phyloP scores from a whole-genome alignment of 192 early-diverging fungal species.

The Gorgonomyces haynaldii region DNA sequence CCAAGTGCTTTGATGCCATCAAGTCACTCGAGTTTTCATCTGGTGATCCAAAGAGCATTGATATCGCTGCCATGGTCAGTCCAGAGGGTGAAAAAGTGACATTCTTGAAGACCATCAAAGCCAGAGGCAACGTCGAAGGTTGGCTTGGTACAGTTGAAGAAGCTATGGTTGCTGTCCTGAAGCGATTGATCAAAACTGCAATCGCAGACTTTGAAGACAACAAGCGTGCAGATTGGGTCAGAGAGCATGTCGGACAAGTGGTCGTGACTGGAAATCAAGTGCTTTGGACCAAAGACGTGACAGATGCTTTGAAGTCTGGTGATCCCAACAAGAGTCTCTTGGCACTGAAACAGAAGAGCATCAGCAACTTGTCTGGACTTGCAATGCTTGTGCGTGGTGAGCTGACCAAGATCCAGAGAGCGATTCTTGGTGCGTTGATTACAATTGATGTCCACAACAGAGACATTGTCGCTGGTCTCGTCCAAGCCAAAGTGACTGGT shows the following conservation, averaged over 20 bases:
- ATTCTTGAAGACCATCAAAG: constrained; percentile 49
- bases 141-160: constrained; percentile 55
- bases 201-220: constrained; percentile 38
- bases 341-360: constrained; percentile 28
- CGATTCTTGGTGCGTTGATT: constrained; percentile 45
- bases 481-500: constrained; percentile 26
- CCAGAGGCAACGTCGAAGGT: constrained; percentile 52
- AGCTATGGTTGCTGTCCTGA: constrained; percentile 40
- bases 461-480: constrained; percentile 39
- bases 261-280: constrained; percentile 47
- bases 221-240: constrained; percentile 43
- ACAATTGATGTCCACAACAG: constrained; percentile 54
- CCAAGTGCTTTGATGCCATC: constrained; percentile 55
- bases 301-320: constrained; percentile 30
- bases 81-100: constrained; percentile 46
- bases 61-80: constrained; percentile 43
- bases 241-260: constrained; percentile 45
- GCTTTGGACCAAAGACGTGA: constrained; percentile 40
- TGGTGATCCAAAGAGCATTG: constrained; percentile 43
- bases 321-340: constrained; percentile 28
- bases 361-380: constrained; percentile 31
- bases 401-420: constrained; percentile 42
- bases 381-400: constrained; percentile 52
- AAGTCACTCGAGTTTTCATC: constrained; percentile 44
- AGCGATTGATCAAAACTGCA: constrained; percentile 38